Base-by-base conservation (phyloP, 2,329 filamentous ascomycete species). In the Apiospora saccharicola region DNA sequence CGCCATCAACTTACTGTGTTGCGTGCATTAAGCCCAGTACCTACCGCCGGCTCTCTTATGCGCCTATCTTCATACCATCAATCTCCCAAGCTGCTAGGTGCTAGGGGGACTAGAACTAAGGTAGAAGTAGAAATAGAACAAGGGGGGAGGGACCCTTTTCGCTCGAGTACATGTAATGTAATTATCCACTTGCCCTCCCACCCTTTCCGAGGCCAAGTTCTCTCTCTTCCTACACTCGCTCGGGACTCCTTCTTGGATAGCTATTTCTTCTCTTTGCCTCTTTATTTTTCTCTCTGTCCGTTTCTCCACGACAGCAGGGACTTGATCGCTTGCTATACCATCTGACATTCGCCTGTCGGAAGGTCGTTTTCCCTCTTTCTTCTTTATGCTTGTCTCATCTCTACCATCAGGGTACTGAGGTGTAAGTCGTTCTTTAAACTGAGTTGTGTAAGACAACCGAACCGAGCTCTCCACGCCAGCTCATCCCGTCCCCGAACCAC, bases 171-270 rank as follows among this genome's bases (percentile, higher is more conserved):
- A 64, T 64, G 34, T 64, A 41, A 64, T 41, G 57, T 64, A 64
- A 64, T 64, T 64, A 64, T 30, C 57, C 57, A 64, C 57, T 24
- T 34, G 30, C 57, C 57, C 57, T 64, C 57, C 57, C 57, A 64
- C 57, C 53, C 57, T 41, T 64, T 34, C n/a, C 57, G 57, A 41
- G 34, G 57, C 57, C 57, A 41, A 64, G 57, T 64, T 64, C 57
- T 64, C 57, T 37, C 53, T 64, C 57, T 37, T 57, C 57, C 57
- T 64, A 64, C 57, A 64, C 57, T 64, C 57, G 57, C 57, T 64
- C 57, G 57, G 57, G 57, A 64, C 57, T 64, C 57, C 57, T 41
- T 64, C 57, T 64, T n/a, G 34, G 57, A 64, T 41, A 41, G 30
- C 34, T 64, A 41, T 64, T 64, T 64, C 57, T 64, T 64, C 57